Evolutionary conservation across 768 basidiomycete species (phyloP).

Genomic region (Tricholomella constricta): DNA sequence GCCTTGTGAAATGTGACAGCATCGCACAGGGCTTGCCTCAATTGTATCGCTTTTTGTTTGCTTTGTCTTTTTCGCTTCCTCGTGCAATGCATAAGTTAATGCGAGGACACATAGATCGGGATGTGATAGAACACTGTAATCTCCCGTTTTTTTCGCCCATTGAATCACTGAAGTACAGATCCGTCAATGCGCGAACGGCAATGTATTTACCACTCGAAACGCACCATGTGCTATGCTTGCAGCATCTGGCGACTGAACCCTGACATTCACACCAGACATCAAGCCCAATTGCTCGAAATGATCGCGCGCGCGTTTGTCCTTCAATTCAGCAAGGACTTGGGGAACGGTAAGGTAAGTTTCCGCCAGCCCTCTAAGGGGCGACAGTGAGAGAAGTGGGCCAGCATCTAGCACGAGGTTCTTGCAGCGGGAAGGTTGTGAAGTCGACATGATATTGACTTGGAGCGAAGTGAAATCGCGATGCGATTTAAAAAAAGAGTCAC

Average conservation of each 20-base stretch:
- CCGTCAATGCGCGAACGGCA: neutral
- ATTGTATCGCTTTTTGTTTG: constrained; percentile 23
- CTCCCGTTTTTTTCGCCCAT: constrained; percentile 94
- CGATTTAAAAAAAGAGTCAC: constrained; percentile 20
- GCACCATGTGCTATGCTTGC: constrained; percentile 65
- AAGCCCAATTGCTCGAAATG: constrained; percentile 82
- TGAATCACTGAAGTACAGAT: constrained; percentile 66
- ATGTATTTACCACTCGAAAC: constrained; percentile 17
- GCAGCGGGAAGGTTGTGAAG: constrained; percentile 47
- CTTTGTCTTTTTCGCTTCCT: constrained; percentile 45
- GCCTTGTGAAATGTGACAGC: constrained; percentile 3
- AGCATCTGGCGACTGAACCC: constrained; percentile 69
- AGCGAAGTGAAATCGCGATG: constrained; percentile 8
- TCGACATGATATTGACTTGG: constrained; percentile 11
- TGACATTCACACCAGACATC: constrained; percentile 73
- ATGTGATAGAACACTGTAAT: constrained; percentile 89
- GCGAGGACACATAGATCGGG: constrained; percentile 92
- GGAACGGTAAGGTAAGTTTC: constrained; percentile 86
- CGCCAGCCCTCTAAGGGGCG: constrained; percentile 88
- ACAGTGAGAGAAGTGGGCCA: constrained; percentile 86
- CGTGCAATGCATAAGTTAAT: constrained; percentile 77
- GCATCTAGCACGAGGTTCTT: constrained; percentile 90
- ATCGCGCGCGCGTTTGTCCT: constrained; percentile 84
- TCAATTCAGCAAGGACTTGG: constrained; percentile 86
- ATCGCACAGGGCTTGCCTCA: constrained; percentile 24